Conservation (phyloP, 768 basidiomycete genomes). For the Symmetrospora coprosmae region DNA sequence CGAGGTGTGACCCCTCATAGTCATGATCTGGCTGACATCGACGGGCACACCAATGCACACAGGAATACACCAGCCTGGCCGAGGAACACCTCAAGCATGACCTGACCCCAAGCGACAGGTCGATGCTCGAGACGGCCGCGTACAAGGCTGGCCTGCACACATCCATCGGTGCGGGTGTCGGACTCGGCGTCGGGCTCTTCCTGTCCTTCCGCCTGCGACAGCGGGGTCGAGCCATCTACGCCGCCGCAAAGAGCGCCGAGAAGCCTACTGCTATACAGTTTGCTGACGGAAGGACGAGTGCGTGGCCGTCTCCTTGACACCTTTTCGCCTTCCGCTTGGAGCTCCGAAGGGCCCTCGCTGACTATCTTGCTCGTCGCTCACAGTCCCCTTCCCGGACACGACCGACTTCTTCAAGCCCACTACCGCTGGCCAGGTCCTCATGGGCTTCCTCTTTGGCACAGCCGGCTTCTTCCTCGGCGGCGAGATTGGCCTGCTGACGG, state of each 20-base stretch:
- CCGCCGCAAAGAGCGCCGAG: conserved; percentile 11
- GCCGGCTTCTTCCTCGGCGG: conserved; percentile 19
- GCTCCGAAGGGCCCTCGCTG: not conserved
- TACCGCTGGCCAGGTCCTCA: not conserved
- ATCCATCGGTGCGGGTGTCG: conserved; percentile 8
- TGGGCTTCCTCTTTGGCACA: not conserved
- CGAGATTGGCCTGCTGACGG: conserved; percentile 15
- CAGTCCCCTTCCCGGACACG: conserved; percentile 15
- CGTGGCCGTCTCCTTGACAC: not conserved
- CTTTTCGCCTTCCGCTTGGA: not conserved
- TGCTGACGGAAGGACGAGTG: conserved; percentile 7
- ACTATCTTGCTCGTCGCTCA: not conserved
- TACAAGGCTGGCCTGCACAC: conserved; percentile 4
- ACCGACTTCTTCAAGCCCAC: conserved; percentile 19
- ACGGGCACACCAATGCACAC: no score
- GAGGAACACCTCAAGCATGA: conserved; percentile 12
- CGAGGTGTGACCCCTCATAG: no score
- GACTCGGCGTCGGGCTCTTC: conserved; percentile 1
- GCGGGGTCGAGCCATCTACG: not conserved
- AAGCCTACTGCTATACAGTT: conserved; percentile 11
- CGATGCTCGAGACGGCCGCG: conserved; percentile 4
- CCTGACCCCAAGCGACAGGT: conserved; percentile 3
- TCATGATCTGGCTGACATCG: no score
- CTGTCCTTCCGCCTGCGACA: conserved; percentile 2
- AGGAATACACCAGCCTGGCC: conserved; percentile 17